phyloP scores from a whole-genome alignment of 805 yeast genomes.

The Metschnikowia bowlesiae region DNA sequence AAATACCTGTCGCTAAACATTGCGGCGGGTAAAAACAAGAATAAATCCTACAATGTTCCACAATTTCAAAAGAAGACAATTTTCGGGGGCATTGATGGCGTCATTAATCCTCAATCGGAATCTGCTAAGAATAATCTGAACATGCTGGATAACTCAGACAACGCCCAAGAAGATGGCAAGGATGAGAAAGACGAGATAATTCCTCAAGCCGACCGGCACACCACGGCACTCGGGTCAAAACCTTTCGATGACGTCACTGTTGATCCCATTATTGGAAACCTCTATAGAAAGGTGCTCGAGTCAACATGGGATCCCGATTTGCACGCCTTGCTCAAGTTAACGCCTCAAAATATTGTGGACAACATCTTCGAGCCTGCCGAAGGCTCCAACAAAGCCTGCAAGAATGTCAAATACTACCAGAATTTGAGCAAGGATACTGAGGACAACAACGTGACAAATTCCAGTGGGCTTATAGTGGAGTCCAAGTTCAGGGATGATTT shows the following conservation, averaged over 20 bases:
- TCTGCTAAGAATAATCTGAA: neutral
- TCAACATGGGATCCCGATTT: slow-evolving; percentile 57
- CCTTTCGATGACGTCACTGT: slow-evolving; percentile 24
- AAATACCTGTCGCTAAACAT: slow-evolving; percentile 2
- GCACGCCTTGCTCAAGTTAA: slow-evolving; percentile 43
- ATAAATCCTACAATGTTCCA: slow-evolving; percentile 29
- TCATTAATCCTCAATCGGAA: slow-evolving; percentile 17
- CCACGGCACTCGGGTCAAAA: slow-evolving; percentile 8
- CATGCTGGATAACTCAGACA: neutral
- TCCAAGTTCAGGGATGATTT: slow-evolving; percentile 37
- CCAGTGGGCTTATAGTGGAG: slow-evolving; percentile 40
- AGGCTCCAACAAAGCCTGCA: slow-evolving; percentile 13
- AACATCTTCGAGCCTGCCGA: slow-evolving; percentile 57
- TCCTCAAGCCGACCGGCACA: slow-evolving; percentile 3
- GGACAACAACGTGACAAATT: slow-evolving; percentile 20
- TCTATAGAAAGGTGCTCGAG: slow-evolving; percentile 53
- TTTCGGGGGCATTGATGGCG: slow-evolving; percentile 49
- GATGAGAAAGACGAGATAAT: slow-evolving; percentile 1
- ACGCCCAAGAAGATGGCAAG: neutral
- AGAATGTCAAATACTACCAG: slow-evolving; percentile 19
- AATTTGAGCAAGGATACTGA: slow-evolving; percentile 19
- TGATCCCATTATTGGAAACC: slow-evolving; percentile 47
- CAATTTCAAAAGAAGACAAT: slow-evolving; percentile 40
- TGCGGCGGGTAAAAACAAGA: slow-evolving; percentile 18
- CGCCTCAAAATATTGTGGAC: slow-evolving; percentile 67